Percentiles rank a stretch among this genome's conserved stretches.
These are phyloP conservation scores for Sporothrix luriei DNA, from an alignment of 2,329 filamentous ascomycete genomes.

Conservation along the genomic window DNA sequence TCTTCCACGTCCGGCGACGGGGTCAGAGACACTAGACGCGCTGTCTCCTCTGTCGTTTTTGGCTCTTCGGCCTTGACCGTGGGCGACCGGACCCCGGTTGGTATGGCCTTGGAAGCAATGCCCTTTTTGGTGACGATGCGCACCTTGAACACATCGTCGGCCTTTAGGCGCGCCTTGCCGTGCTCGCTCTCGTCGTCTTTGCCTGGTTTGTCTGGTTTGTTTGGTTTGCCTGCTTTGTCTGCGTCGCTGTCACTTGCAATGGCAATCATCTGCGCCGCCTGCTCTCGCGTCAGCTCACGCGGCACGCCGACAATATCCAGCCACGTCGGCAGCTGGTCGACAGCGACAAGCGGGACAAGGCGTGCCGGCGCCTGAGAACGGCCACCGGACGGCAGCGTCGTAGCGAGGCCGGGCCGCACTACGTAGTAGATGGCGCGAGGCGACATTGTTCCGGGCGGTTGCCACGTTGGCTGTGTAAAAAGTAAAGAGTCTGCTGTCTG, in stretches of 20 bases:
- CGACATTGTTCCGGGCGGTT: conserved; percentile 34
- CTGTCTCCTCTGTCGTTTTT: background rate
- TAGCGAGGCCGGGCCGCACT: conserved; percentile 46
- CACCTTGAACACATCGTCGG: background rate
- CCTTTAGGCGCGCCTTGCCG: too few species aligned
- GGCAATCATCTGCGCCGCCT: conserved; percentile 47
- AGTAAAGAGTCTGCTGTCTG: background rate
- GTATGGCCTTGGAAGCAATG: background rate
- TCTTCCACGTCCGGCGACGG: background rate
- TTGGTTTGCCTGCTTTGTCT: background rate
- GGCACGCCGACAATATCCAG: conserved; percentile 50
- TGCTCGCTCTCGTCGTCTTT: background rate
- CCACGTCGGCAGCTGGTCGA: conserved; percentile 55
- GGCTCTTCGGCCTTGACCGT: background rate
- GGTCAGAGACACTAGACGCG: background rate
- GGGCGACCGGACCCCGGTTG: background rate
- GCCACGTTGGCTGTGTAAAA: background rate
- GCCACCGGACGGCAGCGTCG: conserved; percentile 38
- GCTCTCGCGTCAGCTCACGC: conserved; percentile 45
- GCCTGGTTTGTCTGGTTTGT: background rate
- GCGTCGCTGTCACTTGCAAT: conserved; percentile 42
- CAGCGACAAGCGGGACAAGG: conserved; percentile 57
- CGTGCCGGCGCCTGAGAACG: conserved; percentile 39
- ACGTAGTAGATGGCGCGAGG: conserved; percentile 48
- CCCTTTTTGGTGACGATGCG: background rate